Evolutionary conservation across 1,139 yeast species (phyloP), one percentile per base, ranked within the genome.

Genomic region (Suhomyces terraborum): DNA sequence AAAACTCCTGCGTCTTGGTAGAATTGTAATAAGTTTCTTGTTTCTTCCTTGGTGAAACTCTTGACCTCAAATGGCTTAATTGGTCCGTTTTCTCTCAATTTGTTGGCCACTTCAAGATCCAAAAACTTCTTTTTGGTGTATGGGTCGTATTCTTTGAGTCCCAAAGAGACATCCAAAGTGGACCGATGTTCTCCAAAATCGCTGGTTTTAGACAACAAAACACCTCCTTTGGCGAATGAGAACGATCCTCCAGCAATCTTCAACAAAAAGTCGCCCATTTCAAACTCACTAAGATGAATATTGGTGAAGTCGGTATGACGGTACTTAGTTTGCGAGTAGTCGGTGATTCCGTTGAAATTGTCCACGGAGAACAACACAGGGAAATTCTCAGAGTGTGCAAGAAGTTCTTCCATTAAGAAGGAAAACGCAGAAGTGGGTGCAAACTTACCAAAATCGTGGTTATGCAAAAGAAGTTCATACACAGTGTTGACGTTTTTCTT

Each of bases 301-400:
- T 75, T 76, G 31, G 70, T 62, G 64, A 82, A 81, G 29, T 79
- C 69, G 2, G 76, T 64, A 55, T 82, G 76, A 52, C 79, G 77
- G 66, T 89, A 88, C 36, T 66, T 72, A 8, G 96, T 79, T 39
- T 64, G 62, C 8, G 86, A 73, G 29, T 66, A 58, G 39, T 81
- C 77, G 16, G 82, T 64, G 43, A 88, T 64, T 1, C 82, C 80
- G 46, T 88, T 83, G 55, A 88, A 74, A 58, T 87, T 82, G 58
- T 91, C 98, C 35, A 88, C 69, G 6, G 95, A 73, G 36, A 88
- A 68, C 39, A 82, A 66, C 4, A 88, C 84, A 1, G 95, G 93
- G 29, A 69, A 56, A 7, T 56, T 46, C 13, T 61, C 50, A 38
- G 81, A 77, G 32, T 62, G 62, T 22, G 74, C 60, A 36, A 82